phyloP scores from a whole-genome alignment of 257 asterid genomes.

The Thymus mandschuricus region DNA sequence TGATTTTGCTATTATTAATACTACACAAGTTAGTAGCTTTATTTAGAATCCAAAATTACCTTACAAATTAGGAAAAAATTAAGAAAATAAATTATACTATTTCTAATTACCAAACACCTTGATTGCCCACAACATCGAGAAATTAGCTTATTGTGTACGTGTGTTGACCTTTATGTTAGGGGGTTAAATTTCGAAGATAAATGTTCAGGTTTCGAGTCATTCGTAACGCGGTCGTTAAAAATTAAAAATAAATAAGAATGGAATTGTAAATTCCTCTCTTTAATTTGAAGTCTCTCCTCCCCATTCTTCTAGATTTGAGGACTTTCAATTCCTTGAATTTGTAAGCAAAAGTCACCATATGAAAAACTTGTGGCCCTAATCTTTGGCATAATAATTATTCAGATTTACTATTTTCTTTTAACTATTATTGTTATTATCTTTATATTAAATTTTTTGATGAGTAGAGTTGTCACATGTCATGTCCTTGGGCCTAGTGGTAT shows the following conservation, averaged over 20 bases:
- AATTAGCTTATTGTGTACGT: no score
- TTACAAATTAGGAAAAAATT: no score
- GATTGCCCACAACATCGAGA: no score
- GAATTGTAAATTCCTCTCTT: not conserved
- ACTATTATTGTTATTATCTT: not conserved
- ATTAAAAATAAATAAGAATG: no score
- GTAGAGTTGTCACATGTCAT: not conserved
- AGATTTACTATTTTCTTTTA: not conserved
- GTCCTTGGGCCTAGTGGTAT: no score
- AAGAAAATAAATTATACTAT: no score
- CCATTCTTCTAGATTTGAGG: not conserved
- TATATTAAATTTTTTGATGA: not conserved
- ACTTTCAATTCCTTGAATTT: not conserved
- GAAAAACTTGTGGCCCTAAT: not conserved
- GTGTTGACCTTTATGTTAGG: no score
- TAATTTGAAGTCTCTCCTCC: not conserved
- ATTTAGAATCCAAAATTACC: constrained; percentile 15
- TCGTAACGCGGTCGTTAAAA: no score
- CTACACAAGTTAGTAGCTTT: not conserved
- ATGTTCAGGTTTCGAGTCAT: no score
- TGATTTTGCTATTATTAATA: not conserved
- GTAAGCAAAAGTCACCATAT: not conserved
- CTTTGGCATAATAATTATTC: not conserved
- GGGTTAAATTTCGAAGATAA: no score
- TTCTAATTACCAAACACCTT: no score